Evolutionary conservation across 768 basidiomycete species (phyloP).

Genomic region (Pleurotus ostreatus): DNA sequence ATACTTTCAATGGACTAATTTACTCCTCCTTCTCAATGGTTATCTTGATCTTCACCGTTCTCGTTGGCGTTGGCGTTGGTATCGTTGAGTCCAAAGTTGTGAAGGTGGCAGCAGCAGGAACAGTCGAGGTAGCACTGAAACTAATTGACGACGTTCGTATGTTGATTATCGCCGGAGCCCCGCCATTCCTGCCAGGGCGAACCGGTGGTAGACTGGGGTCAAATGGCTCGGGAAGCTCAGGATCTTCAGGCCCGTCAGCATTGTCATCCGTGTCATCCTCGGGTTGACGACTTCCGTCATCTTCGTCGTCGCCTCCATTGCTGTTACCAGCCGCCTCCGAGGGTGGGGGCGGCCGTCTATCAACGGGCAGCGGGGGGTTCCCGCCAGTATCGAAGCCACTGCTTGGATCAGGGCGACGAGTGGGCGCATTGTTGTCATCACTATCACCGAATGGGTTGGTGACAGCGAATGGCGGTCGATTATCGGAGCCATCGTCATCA

Average conservation of each 20-base stretch:
- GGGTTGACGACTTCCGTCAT: background rate
- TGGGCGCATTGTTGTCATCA: too few relatives aligned
- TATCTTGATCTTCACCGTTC: conserved; percentile 4
- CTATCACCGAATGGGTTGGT: too few relatives aligned
- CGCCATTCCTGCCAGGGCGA: too few relatives aligned
- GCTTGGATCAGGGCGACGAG: too few relatives aligned
- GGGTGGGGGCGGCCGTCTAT: too few relatives aligned
- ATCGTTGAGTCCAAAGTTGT: background rate
- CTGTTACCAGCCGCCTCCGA: background rate
- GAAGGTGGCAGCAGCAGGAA: background rate
- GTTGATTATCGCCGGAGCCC: background rate
- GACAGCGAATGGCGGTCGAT: background rate
- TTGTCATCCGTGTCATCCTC: background rate
- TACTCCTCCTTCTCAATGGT: conserved; percentile 4
- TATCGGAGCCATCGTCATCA: background rate
- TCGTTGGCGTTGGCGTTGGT: background rate
- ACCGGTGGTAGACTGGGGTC: too few relatives aligned
- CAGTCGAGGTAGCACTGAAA: conserved; percentile 3
- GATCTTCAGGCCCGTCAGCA: too few relatives aligned
- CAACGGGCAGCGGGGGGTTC: too few relatives aligned
- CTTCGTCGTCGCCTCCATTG: background rate
- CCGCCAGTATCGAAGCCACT: too few relatives aligned
- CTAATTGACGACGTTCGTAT: background rate
- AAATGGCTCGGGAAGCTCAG: too few relatives aligned
- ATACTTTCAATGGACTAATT: too few relatives aligned